phyloP scores from a whole-genome alignment of 352 stramenopile genomes.

The Thalassiosira hispida region DNA sequence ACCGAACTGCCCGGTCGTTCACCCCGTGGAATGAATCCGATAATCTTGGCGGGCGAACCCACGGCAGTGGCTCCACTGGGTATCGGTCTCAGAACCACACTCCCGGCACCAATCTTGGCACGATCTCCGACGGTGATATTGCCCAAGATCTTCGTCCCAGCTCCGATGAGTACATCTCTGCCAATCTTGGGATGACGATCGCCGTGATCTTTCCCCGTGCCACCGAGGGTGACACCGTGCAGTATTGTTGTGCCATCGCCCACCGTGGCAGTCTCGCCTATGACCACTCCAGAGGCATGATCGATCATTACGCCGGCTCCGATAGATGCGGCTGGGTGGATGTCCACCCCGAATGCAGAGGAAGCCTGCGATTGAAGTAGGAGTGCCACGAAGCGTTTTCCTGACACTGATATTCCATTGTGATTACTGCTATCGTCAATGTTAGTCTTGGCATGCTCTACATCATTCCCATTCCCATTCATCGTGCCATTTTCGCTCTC shows the following conservation, averaged over 20 bases:
- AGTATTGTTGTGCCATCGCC: slow-evolving; percentile 85
- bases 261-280: slow-evolving; percentile 84
- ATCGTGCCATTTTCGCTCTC: not conserved
- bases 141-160: slow-evolving; percentile 75
- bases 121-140: slow-evolving; percentile 70
- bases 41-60: slow-evolving; percentile 65
- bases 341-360: slow-evolving; percentile 77
- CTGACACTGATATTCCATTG: not conserved
- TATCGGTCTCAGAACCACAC: slow-evolving; percentile 65
- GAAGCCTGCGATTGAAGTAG: slow-evolving; percentile 81
- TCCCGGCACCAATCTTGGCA: slow-evolving; percentile 58
- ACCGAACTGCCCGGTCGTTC: slow-evolving; percentile 54
- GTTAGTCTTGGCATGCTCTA: not conserved
- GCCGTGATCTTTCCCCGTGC: slow-evolving; percentile 76
- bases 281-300: slow-evolving; percentile 84
- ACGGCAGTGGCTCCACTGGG: slow-evolving; percentile 62
- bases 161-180: slow-evolving; percentile 79
- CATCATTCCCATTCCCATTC: not conserved
- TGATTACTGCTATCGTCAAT: too few relatives aligned
- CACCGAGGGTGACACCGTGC: slow-evolving; percentile 85
- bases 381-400: slow-evolving; percentile 59
- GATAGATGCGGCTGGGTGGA: slow-evolving; percentile 81
- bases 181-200: slow-evolving; percentile 85
- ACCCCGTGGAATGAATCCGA: slow-evolving; percentile 68
- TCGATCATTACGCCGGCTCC: slow-evolving; percentile 85